Percentiles rank a stretch among this genome's conserved stretches.
Evolutionary conservation across 176 grass and related monocot species (phyloP).

Genomic region (Oryza glaberrima): DNA sequence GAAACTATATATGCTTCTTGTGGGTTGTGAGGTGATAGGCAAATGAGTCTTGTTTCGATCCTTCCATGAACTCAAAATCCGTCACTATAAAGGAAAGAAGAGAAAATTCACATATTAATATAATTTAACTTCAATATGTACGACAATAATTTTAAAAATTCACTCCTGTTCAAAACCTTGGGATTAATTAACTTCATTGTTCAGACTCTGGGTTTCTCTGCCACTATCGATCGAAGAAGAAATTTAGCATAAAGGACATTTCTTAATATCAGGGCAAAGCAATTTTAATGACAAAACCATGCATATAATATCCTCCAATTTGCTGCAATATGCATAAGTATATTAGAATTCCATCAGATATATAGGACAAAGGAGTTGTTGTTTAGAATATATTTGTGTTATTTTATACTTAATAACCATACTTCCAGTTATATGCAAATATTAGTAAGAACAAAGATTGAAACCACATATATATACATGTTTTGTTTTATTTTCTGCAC

Average conservation of each 20-base stretch:
- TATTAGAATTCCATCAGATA: background rate
- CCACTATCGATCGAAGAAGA: background rate
- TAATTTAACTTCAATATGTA: background rate
- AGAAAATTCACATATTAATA: background rate
- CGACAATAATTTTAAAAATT: background rate
- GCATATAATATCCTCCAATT: background rate
- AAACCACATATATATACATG: background rate
- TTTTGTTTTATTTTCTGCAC: background rate
- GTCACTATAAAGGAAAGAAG: background rate
- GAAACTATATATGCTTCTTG: background rate
- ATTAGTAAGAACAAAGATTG: background rate
- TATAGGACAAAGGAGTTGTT: background rate
- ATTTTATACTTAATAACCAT: background rate
- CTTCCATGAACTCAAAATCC: background rate
- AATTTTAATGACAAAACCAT: background rate
- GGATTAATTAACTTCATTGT: background rate
- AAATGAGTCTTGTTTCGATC: background rate
- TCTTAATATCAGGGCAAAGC: background rate
- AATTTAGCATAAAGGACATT: background rate
- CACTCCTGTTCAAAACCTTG: background rate
- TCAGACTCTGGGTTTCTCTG: background rate
- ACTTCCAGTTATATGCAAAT: background rate
- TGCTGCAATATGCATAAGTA: background rate
- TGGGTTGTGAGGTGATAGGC: background rate
- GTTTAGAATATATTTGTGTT: background rate